Percentiles rank a stretch among this genome's conserved stretches.
Conservation (phyloP, 1,139 yeast genomes). For the Sporopachydermia cereana region DNA sequence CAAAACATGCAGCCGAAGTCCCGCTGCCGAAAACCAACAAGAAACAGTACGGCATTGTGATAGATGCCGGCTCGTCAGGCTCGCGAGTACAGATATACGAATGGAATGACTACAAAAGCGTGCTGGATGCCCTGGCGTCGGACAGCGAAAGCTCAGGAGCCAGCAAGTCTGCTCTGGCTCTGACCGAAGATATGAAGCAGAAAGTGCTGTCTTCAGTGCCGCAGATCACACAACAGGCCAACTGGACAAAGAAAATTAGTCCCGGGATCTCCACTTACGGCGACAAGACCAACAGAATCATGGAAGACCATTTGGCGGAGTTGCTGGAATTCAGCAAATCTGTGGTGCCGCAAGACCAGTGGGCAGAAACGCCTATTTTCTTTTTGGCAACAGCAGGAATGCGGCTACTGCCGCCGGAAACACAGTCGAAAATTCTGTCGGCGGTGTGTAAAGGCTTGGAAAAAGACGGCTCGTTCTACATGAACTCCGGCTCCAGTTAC, state of each 20-base stretch:
- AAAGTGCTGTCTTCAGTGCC: constrained; percentile 43
- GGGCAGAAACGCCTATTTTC: constrained; percentile 53
- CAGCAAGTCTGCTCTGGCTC: not conserved
- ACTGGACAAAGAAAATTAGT: constrained; percentile 49
- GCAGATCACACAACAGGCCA: constrained; percentile 41
- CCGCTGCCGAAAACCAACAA: too few species aligned
- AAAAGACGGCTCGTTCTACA: not conserved
- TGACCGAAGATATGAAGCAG: not conserved
- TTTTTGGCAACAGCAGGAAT: constrained; percentile 77
- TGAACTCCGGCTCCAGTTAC: not conserved
- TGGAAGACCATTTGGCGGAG: constrained; percentile 47
- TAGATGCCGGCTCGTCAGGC: constrained; percentile 79
- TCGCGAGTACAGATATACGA: constrained; percentile 58
- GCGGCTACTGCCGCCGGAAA: constrained; percentile 44
- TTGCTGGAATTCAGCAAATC: constrained; percentile 46
- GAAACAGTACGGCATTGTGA: constrained; percentile 51
- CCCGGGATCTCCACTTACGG: constrained; percentile 62
- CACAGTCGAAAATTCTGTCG: not conserved
- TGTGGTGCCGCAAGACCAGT: constrained; percentile 43
- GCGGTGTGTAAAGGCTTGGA: not conserved
- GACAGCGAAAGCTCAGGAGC: constrained; percentile 15
- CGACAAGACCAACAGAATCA: constrained; percentile 37
- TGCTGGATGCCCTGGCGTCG: constrained; percentile 16
- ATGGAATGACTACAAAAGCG: constrained; percentile 42
- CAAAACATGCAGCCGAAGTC: too few species aligned